These are phyloP conservation scores for Saccharum officinarum DNA, from an alignment of 176 grass and related monocot genomes.

Conservation along the genomic window DNA sequence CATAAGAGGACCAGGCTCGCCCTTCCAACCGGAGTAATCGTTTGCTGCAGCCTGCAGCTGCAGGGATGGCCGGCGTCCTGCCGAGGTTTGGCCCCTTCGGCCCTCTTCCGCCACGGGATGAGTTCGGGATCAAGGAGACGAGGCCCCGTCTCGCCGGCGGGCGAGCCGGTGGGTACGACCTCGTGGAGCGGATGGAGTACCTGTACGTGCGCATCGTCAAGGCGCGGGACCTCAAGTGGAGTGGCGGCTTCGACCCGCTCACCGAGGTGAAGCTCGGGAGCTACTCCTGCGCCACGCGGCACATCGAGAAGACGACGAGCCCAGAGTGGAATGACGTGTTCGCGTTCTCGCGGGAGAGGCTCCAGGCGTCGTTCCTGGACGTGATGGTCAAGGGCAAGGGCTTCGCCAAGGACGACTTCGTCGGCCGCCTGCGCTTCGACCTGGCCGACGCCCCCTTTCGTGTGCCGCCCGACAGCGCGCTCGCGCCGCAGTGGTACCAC, in stretches of 20 bases:
- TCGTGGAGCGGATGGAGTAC: conserved; percentile 85
- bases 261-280: conserved; percentile 45
- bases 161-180: conserved; percentile 55
- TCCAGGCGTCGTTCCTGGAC: conserved; percentile 40
- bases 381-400: conserved; percentile 40
- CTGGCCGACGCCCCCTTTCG: conserved; percentile 44
- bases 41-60: not conserved
- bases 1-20: conserved; percentile 30
- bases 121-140: conserved; percentile 62
- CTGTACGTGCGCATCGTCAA: conserved; percentile 79
- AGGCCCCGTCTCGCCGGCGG: conserved; percentile 38
- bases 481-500: conserved; percentile 67
- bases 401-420: conserved; percentile 50
- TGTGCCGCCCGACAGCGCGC: conserved; percentile 47
- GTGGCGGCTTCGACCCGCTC: conserved; percentile 40
- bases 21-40: not conserved
- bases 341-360: conserved; percentile 60
- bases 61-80: conserved; percentile 41
- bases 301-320: conserved; percentile 52
- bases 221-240: conserved; percentile 55
- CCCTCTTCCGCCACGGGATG: conserved; percentile 19
- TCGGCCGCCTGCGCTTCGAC: conserved; percentile 46
- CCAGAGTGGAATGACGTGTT: conserved; percentile 79
- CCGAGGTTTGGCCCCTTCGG: conserved; percentile 39
- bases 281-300: conserved; percentile 51